Evolutionary conservation across 2,329 filamentous ascomycete species (phyloP), one percentile per base, ranked within the genome.

Genomic region (Metarhizium anisopliae): DNA sequence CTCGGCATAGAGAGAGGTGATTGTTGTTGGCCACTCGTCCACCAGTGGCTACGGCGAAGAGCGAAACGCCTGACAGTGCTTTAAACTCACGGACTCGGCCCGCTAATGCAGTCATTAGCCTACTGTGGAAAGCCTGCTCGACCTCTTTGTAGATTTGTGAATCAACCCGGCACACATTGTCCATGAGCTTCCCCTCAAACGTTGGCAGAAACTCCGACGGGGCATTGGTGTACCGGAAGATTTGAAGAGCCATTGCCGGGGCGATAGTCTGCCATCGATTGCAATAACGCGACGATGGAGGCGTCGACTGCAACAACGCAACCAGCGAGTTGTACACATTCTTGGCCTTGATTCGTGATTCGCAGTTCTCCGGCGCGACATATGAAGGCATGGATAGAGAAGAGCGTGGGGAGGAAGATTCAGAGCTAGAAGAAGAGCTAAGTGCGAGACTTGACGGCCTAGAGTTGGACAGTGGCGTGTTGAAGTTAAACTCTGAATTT

Each of bases 21-120:
- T 64, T 66, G 32, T 68, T 67, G 50, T 67, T 68, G 29, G 73
- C 70, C 30, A 74, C 62, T 7, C 78, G 77, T 56, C 76, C 74
- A 49, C 78, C 76, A 1, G 81, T 83, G 13, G 80, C 80, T 18
- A 77, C 73, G 6, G 79, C 74, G 66, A 83, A 84, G 16, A 84
- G 72, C 36, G 70, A 72, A 8, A 82, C 74, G 2, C 78, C 78
- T 0, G 77, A 77, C 14, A 83, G 70, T 6, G 72, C 67, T 64
- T 76, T 79, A 67, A 77, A 81, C 50, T 81, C 77, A 55, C 72
- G 74, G 13, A 83, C 78, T 3, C 77, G 74, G 43, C 67, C 68
- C 40, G 74, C 74, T 18, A 83, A 67, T 55, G 80, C 77, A 3
- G 68, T 62, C 51, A 81, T 67, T 13, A 84, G 65, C 11, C 75